A percentile compares a stretch with the other conserved stretches of the same genome.
Evolutionary conservation across 2,329 filamentous ascomycete species (phyloP).

Genomic region (Talaromyces sp.): DNA sequence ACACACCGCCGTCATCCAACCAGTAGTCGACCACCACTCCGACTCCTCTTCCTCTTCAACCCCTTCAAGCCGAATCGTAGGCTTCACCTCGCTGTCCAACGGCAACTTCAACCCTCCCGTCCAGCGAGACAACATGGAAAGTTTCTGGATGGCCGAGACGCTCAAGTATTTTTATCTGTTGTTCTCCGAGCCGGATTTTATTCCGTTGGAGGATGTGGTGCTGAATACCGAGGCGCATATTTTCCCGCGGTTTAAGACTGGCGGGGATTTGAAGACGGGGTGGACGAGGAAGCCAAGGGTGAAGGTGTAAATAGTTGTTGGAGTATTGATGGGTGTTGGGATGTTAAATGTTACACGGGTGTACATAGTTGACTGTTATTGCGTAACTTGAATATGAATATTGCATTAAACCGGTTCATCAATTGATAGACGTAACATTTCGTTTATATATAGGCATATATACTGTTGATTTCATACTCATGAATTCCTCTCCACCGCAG

Average conservation of each 20-base stretch:
- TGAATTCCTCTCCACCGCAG: constrained; percentile 16
- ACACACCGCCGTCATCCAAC: constrained; percentile 71
- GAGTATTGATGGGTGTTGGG: too few relatives aligned
- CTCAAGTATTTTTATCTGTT: constrained; percentile 96
- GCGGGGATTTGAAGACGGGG: constrained; percentile 34
- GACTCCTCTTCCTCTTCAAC: background rate
- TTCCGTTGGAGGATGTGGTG: constrained; percentile 81
- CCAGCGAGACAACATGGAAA: constrained; percentile 89
- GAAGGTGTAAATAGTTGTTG: background rate
- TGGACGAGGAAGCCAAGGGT: constrained; percentile 27
- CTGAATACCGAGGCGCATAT: constrained; percentile 96
- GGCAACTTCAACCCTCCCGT: constrained; percentile 66
- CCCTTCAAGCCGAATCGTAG: constrained; percentile 32
- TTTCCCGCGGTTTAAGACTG: constrained; percentile 79
- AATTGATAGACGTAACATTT: too few relatives aligned
- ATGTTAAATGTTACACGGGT: background rate
- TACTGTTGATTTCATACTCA: background rate
- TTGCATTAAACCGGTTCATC: background rate
- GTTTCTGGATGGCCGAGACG: constrained; percentile 97
- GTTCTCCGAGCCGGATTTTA: constrained; percentile 75
- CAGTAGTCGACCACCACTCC: constrained; percentile 37
- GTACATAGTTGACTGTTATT: background rate
- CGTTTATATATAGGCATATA: background rate
- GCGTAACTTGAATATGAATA: background rate
- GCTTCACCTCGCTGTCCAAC: constrained; percentile 75